These are phyloP conservation scores for Forsythia viridissima DNA, from an alignment of 257 asterid species.

Conservation along the genomic window DNA sequence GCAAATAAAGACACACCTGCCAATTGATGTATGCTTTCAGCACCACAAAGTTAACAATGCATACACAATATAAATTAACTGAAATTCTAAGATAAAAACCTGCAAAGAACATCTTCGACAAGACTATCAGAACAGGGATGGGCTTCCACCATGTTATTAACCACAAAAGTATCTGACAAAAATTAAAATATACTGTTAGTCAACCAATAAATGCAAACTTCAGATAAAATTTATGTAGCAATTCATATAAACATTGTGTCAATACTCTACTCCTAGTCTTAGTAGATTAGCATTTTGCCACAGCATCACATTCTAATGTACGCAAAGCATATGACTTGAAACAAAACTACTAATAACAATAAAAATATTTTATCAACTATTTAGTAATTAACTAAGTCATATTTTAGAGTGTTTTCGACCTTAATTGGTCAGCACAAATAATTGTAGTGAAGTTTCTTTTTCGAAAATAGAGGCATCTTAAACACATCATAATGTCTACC, in stretches of 20 bases:
- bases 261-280: neutral
- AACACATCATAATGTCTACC: neutral
- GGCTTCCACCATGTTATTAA: conserved; percentile 91
- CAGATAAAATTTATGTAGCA: neutral
- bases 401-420: neutral
- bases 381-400: neutral
- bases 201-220: neutral
- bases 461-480: neutral
- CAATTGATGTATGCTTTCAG: conserved; percentile 33
- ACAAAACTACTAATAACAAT: neutral
- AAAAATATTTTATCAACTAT: neutral
- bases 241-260: neutral
- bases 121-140: conserved; percentile 49
- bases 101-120: conserved; percentile 95
- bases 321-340: neutral
- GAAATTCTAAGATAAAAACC: conserved; percentile 42
- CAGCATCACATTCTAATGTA: neutral
- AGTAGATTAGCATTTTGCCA: neutral
- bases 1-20: conserved; percentile 90
- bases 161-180: conserved; percentile 77
- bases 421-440: neutral
- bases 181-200: conserved; percentile 23
- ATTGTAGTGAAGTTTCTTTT: neutral
- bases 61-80: conserved; percentile 8
- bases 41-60: conserved; percentile 15